Evolutionary conservation across 169 alveolate species (phyloP).

Genomic region (Babesia ovis): DNA sequence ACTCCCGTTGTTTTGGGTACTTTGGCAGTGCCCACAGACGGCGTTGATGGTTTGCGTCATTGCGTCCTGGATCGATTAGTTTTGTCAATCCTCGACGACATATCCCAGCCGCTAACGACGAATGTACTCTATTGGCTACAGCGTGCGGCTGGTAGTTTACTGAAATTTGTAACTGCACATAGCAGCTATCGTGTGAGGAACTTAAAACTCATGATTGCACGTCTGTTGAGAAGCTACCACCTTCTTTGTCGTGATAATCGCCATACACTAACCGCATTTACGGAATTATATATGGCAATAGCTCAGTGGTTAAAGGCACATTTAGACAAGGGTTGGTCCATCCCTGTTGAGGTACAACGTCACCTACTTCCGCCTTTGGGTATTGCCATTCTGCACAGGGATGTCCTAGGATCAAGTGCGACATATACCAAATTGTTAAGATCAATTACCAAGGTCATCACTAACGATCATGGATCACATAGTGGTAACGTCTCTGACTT

Average conservation of each 20-base stretch:
- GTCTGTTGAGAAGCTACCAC: background rate
- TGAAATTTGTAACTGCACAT: background rate
- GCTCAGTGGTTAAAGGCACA: conserved; percentile 9
- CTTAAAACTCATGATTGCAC: background rate
- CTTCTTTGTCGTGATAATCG: background rate
- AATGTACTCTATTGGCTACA: background rate
- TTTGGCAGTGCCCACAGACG: background rate
- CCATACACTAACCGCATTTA: conserved; percentile 6
- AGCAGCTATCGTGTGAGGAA: background rate
- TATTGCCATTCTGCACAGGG: conserved; percentile 7
- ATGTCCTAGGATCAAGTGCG: background rate
- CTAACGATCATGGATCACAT: background rate
- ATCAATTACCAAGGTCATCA: background rate
- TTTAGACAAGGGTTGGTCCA: background rate
- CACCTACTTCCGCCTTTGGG: conserved; percentile 39
- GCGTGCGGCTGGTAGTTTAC: conserved; percentile 10
- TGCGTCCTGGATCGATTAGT: conserved; percentile 1
- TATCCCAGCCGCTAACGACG: background rate
- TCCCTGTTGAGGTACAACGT: conserved; percentile 35
- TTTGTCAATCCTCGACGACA: conserved; percentile 10
- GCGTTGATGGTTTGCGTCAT: background rate
- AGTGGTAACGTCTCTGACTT: too few species aligned
- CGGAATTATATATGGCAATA: conserved; percentile 14
- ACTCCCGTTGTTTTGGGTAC: background rate
- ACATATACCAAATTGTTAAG: background rate